Evolutionary conservation across 495 filamentous ascomycete species (phyloP).

Genomic region (Penicillium paxilli): DNA sequence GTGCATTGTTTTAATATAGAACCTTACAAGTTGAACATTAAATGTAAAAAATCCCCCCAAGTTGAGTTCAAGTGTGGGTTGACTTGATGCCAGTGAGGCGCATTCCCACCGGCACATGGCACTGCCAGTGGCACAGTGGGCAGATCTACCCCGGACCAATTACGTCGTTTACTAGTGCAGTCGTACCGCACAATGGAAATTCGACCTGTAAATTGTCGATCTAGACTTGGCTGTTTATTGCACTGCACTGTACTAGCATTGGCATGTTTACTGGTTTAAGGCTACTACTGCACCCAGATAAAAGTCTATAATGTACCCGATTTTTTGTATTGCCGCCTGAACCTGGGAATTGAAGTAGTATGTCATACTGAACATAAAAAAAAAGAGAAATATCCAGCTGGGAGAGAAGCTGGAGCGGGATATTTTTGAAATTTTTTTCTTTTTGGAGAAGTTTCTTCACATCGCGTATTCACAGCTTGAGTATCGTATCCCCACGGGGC

Average conservation of each 20-base stretch:
- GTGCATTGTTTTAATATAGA: too few relatives aligned
- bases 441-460: conserved; percentile 39
- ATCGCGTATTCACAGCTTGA: conserved; percentile 37
- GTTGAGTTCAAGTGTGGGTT: too few relatives aligned
- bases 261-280: background rate
- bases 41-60: too few relatives aligned
- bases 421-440: conserved; percentile 45
- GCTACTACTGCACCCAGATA: too few relatives aligned
- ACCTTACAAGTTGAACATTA: too few relatives aligned
- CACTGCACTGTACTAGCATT: background rate
- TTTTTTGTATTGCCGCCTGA: conserved; percentile 38
- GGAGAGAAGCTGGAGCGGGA: conserved; percentile 36
- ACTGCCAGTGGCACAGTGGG: background rate
- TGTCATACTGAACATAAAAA: conserved; percentile 47
- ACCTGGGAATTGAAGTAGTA: conserved; percentile 40
- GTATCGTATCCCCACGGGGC: too few relatives aligned
- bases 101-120: too few relatives aligned
- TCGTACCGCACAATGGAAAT: conserved; percentile 13
- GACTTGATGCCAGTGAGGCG: too few relatives aligned
- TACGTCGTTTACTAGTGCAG: conserved; percentile 17
- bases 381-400: conserved; percentile 28
- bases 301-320: conserved; percentile 30
- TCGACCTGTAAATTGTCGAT: background rate
- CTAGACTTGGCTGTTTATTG: background rate
- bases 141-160: conserved; percentile 9